Conservation (phyloP, 202 grass and related monocot species). For the Saccharum hybrid region DNA sequence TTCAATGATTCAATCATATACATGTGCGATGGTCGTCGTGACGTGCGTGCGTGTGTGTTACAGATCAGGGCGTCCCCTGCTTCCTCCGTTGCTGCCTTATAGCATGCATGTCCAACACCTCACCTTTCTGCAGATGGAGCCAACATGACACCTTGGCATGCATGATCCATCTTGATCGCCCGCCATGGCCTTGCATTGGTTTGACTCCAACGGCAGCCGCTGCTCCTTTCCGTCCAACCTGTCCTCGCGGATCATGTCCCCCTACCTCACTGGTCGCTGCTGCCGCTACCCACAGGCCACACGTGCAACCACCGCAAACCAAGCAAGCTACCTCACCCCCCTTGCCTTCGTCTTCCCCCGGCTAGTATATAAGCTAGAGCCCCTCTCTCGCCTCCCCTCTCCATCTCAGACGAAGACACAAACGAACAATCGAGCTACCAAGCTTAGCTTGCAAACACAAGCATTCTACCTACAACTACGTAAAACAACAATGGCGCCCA, state of each 20-base stretch:
- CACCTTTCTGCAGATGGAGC: not conserved
- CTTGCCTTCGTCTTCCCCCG: not conserved
- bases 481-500: slow-evolving; percentile 35
- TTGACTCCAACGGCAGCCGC: slow-evolving; percentile 20
- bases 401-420: slow-evolving; percentile 1
- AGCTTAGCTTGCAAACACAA: not conserved
- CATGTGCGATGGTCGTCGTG: too few species aligned
- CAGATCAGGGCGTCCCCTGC: too few species aligned
- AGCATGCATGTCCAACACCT: too few species aligned
- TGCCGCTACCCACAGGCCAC: not conserved
- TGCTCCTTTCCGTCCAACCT: not conserved
- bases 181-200: not conserved
- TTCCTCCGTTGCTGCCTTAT: too few species aligned
- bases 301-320: slow-evolving; percentile 12
- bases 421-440: too few species aligned
- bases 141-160: not conserved
- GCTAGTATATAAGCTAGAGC: not conserved
- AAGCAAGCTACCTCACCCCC: not conserved
- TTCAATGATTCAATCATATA: too few species aligned
- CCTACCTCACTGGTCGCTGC: not conserved
- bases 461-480: not conserved
- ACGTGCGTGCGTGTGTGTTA: too few species aligned
- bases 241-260: slow-evolving; percentile 22
- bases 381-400: not conserved
- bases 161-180: too few species aligned